Evolutionary conservation across 768 basidiomycete genomes (phyloP), one percentile per base, ranked within the genome.

Genomic region (Boletus edulis): DNA sequence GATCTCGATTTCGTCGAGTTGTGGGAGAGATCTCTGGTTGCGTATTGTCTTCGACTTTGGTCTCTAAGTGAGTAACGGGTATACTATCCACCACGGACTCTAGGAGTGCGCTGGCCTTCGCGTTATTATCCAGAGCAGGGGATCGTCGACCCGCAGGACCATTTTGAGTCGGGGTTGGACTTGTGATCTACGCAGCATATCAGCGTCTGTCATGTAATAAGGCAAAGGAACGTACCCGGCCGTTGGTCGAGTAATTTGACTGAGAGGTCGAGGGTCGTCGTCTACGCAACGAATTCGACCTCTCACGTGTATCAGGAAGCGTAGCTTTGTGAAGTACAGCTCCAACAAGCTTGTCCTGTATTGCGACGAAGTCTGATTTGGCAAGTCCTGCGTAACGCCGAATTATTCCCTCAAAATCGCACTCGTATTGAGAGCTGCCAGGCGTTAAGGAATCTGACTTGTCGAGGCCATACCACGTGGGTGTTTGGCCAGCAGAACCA

Each of bases 181-280:
- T 89, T 34, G 77, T 76, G 46, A 82, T 76, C 88, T 89, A 60
- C 5, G 52, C 29, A 20, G 31, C 2, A 39, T 13, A 51, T 67
- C 48, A 55, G 47, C 37, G 50, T 49, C 27, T 55, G 38, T 34
- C 45, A 45, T 41, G 10, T 32, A 18, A 43, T 18, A 52, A 54
- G 38, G 27, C 3, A 54, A 22, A 45, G 45, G 34, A 13, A 65
- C 74, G 44, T 56, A 80, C 78, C 51, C 80, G 76, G n/a, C 79
- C 81, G 51, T 74, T 78, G 43, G 71, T 72, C 1, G 85, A 85
- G 63, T 89, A 86, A 62, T 83, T 86, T 12, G 89, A 88, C 69
- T 91, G 89, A n/a, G 90, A 89, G 14, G 87, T 89, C 1, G 89
- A 91, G 12, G 88, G 89, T 38, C 89, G 78, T 47, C 91, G 80